Conservation (phyloP, 768 basidiomycete genomes). For the Strobilomyces dryophilus region DNA sequence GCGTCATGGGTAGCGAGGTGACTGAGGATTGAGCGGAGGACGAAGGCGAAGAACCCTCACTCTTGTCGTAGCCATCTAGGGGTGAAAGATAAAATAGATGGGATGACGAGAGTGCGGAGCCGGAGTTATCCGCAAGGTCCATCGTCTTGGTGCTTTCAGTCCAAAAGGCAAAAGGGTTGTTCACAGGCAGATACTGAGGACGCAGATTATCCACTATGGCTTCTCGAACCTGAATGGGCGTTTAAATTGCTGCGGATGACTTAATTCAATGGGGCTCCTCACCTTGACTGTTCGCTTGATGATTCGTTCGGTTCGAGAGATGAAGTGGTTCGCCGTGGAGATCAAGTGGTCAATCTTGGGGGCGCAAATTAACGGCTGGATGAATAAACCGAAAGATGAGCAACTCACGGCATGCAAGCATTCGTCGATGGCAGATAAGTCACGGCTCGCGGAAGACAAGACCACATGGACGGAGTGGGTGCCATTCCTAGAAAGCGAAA, state of each 20-base stretch:
- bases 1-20: slow-evolving; percentile 46
- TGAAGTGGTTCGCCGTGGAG: slow-evolving; percentile 49
- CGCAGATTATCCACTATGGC: slow-evolving; percentile 43
- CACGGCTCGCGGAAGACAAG: slow-evolving; percentile 50
- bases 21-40: slow-evolving; percentile 34
- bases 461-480: slow-evolving; percentile 44
- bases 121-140: not conserved
- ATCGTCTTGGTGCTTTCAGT: slow-evolving; percentile 1
- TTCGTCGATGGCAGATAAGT: slow-evolving; percentile 53
- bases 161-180: slow-evolving; percentile 21
- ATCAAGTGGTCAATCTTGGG: slow-evolving; percentile 55
- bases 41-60: slow-evolving; percentile 14
- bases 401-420: slow-evolving; percentile 49
- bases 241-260: slow-evolving; percentile 3
- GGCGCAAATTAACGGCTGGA: slow-evolving; percentile 6
- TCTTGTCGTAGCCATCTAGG: slow-evolving; percentile 5
- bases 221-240: slow-evolving; percentile 43
- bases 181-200: slow-evolving; percentile 20
- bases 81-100: slow-evolving; percentile 23
- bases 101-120: slow-evolving; percentile 3
- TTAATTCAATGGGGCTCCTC: slow-evolving; percentile 7
- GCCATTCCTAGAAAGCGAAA: slow-evolving; percentile 32
- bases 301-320: slow-evolving; percentile 54
- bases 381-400: slow-evolving; percentile 6
- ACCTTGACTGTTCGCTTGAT: slow-evolving; percentile 55